A percentile compares a stretch with the other conserved stretches of the same genome.
These are phyloP conservation scores for Knoxia roxburghii DNA, from an alignment of 257 asterid genomes.

Conservation along the genomic window DNA sequence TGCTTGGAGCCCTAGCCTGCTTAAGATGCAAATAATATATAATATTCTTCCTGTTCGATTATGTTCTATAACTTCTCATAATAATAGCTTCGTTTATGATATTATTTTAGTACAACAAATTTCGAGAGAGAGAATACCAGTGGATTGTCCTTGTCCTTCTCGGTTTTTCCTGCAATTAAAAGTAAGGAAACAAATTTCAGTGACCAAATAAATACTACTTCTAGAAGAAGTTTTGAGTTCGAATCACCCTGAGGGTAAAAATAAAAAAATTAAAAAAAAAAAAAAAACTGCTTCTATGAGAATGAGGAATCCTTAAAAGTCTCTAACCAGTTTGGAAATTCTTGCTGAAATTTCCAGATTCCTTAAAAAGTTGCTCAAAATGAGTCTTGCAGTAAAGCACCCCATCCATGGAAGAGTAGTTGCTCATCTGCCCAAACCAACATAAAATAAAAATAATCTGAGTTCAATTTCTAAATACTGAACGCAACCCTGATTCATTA, in stretches of 20 bases:
- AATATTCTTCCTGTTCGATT: no score
- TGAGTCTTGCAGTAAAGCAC: constrained; percentile 52
- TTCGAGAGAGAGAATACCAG: no score
- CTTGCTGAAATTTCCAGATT: constrained; percentile 53
- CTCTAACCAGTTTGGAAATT: constrained; percentile 40
- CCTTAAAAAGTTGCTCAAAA: constrained; percentile 51
- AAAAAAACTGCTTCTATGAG: no score
- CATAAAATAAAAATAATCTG: background rate
- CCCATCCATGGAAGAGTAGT: constrained; percentile 57
- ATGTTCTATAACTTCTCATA: no score
- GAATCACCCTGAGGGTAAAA: no score
- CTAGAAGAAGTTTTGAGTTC: no score
- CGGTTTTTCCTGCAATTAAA: constrained; percentile 22
- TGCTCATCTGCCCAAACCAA: constrained; percentile 39
- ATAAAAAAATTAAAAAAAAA: background rate
- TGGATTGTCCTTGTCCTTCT: constrained; percentile 37
- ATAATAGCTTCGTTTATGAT: no score
- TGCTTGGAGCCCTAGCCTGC: constrained; percentile 72
- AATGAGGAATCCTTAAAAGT: background rate
- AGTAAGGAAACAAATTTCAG: background rate
- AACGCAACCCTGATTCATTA: no score
- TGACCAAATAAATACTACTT: no score
- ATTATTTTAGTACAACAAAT: no score
- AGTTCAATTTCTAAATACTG: no score
- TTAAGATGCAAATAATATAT: background rate